Percentiles rank a stretch among this genome's conserved stretches.
These are phyloP conservation scores for Marchantia polymorpha DNA, from an alignment of 225 moss, liverwort and hornwort genomes.

Conservation along the genomic window DNA sequence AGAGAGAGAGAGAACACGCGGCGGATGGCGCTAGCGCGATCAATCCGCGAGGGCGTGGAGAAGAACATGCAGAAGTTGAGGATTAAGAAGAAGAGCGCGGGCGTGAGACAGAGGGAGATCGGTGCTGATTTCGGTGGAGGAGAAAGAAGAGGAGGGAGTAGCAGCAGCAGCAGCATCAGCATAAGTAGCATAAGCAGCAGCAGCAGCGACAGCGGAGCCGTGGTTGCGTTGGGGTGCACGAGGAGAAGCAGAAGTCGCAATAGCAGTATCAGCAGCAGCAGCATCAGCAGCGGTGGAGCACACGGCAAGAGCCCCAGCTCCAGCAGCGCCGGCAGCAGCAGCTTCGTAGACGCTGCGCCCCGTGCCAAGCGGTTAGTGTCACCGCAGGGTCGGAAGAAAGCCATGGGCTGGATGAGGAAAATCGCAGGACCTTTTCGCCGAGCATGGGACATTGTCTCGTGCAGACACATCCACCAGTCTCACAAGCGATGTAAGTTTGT, in stretches of 20 bases:
- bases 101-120: slow-evolving; percentile 4
- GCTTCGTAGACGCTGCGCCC: slow-evolving; percentile 1
- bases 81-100: slow-evolving; percentile 15
- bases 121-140: slow-evolving; percentile 8
- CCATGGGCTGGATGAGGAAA: slow-evolving; percentile 35
- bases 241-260: slow-evolving; percentile 2
- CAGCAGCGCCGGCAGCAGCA: neutral
- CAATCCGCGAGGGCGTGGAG: slow-evolving; percentile 23
- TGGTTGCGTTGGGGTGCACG: neutral
- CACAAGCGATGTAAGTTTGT: slow-evolving; percentile 16
- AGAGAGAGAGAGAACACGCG: slow-evolving; percentile 7
- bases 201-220: slow-evolving; percentile 7
- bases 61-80: slow-evolving; percentile 20
- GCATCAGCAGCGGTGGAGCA: neutral
- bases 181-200: neutral
- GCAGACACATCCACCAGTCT: slow-evolving; percentile 14
- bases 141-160: neutral
- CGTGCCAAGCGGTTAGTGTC: slow-evolving; percentile 18
- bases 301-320: neutral
- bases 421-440: slow-evolving; percentile 24
- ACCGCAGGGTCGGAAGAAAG: slow-evolving; percentile 17
- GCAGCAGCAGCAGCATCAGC: neutral
- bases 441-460: slow-evolving; percentile 27
- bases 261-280: neutral
- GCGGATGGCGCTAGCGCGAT: slow-evolving; percentile 26